Evolutionary conservation across 805 yeast genomes (phyloP).

Genomic region (Diddensiella santjacobensis): DNA sequence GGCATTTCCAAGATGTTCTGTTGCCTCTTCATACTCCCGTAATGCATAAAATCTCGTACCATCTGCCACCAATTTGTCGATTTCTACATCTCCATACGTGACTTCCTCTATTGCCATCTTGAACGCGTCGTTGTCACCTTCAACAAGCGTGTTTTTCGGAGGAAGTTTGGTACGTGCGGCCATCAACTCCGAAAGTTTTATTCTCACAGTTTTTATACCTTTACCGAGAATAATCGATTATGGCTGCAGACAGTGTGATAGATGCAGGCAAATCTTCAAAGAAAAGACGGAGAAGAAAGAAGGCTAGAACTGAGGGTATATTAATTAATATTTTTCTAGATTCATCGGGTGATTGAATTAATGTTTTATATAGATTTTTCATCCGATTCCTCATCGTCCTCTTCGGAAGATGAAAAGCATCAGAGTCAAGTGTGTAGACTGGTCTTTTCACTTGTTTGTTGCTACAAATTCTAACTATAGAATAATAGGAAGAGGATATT

Average conservation of each 20-base stretch:
- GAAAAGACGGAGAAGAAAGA: slow-evolving; percentile 24
- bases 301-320: slow-evolving; percentile 27
- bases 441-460: too few relatives aligned
- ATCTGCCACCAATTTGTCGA: slow-evolving; percentile 48
- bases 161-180: too few relatives aligned
- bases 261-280: slow-evolving; percentile 5
- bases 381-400: not conserved
- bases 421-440: slow-evolving; percentile 5
- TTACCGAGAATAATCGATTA: not conserved
- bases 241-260: slow-evolving; percentile 12
- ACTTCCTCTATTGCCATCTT: too few relatives aligned
- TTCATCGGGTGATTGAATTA: slow-evolving; percentile 4
- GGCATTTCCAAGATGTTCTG: slow-evolving; percentile 66
- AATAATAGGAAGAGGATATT: slow-evolving; percentile 4
- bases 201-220: too few relatives aligned
- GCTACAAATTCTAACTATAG: too few relatives aligned
- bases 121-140: too few relatives aligned
- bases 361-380: slow-evolving; percentile 13
- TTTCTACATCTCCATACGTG: slow-evolving; percentile 29
- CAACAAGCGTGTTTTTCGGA: too few relatives aligned
- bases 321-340: too few relatives aligned
- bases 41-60: slow-evolving; percentile 65
- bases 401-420: not conserved
- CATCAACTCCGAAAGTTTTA: too few relatives aligned
- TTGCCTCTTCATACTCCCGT: slow-evolving; percentile 65